These are phyloP conservation scores for Podospora pseudocomata DNA, from an alignment of 495 filamentous ascomycete genomes.

Conservation along the genomic window DNA sequence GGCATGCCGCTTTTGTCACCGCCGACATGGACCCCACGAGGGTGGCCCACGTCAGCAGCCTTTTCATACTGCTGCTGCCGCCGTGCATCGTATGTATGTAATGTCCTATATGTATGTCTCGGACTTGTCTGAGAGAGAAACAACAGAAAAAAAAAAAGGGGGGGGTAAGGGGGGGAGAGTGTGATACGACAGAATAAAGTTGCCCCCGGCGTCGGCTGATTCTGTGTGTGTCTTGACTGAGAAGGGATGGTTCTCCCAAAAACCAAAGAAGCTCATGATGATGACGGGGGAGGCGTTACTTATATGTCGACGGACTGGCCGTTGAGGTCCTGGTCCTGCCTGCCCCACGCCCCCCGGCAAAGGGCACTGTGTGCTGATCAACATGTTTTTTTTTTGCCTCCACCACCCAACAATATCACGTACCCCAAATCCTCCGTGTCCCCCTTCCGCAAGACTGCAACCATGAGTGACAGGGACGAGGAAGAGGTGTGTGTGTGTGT, in stretches of 20 bases:
- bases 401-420: background rate
- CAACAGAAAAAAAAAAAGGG: background rate
- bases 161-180: background rate
- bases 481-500: too few relatives aligned
- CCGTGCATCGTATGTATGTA: background rate
- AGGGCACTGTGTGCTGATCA: background rate
- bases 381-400: background rate
- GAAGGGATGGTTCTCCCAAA: background rate
- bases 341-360: background rate
- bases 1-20: constrained; percentile 31
- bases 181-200: constrained; percentile 5
- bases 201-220: background rate
- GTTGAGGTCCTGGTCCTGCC: background rate
- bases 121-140: background rate
- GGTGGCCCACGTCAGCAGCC: constrained; percentile 25
- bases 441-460: constrained; percentile 1
- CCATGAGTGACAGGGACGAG: background rate
- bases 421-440: background rate
- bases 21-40: constrained; percentile 20
- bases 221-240: background rate
- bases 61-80: constrained; percentile 14
- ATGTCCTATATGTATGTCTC: constrained; percentile 3
- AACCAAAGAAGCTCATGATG: background rate
- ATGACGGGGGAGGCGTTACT: background rate
- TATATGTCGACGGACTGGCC: constrained; percentile 6